Conservation (phyloP, 163 green algal genomes). For the Coccomyxa subellipsoidea region DNA sequence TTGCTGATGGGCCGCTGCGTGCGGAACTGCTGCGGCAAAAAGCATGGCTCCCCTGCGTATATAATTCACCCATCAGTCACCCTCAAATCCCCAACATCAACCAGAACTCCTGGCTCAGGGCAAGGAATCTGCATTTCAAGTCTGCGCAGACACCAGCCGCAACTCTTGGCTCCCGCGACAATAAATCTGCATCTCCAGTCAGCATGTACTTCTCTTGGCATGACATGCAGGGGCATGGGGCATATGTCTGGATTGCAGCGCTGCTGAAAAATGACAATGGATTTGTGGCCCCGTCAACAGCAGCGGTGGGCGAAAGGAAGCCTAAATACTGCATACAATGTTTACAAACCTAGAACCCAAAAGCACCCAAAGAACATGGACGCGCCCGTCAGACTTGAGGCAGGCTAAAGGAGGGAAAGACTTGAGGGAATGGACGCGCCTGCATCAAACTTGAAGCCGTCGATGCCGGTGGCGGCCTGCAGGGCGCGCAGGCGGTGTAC, state of each 20-base stretch:
- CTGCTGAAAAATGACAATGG: not conserved
- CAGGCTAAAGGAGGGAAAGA: too few relatives aligned
- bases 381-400: too few relatives aligned
- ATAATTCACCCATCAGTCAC: not conserved
- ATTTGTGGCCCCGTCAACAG: too few relatives aligned
- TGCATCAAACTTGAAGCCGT: constrained; percentile 69
- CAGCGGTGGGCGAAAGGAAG: too few relatives aligned
- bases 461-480: constrained; percentile 44
- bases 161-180: not conserved
- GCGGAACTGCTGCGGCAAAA: constrained; percentile 45
- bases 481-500: constrained; percentile 43
- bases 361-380: too few relatives aligned
- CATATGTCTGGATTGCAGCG: not conserved
- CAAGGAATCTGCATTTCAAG: too few relatives aligned
- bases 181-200: not conserved
- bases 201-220: not conserved
- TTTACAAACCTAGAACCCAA: too few relatives aligned
- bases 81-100: too few relatives aligned
- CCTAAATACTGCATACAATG: too few relatives aligned
- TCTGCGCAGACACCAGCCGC: too few relatives aligned
- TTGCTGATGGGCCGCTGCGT: constrained; percentile 41
- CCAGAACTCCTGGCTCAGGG: too few relatives aligned
- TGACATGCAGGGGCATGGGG: not conserved
- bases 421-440: not conserved
- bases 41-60: constrained; percentile 58